These are phyloP conservation scores for Calvatia gigantea DNA, from an alignment of 768 basidiomycete genomes.

Conservation along the genomic window DNA sequence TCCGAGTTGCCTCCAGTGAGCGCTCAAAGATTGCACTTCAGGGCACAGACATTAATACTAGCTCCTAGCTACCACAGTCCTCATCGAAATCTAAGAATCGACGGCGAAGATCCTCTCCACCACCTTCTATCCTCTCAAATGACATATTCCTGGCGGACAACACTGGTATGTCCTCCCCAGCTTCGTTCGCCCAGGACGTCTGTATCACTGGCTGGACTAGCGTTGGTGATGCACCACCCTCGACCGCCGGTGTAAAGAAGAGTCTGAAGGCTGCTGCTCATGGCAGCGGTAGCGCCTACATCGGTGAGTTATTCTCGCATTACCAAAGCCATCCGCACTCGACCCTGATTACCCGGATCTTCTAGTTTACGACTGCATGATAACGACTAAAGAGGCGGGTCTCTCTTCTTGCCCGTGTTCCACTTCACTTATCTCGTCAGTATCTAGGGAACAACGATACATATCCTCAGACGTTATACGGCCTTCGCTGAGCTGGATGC, in stretches of 20 bases:
- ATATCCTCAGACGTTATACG: constrained; percentile 64
- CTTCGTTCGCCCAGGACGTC: constrained; percentile 61
- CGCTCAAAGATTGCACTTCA: background rate
- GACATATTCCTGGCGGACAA: constrained; percentile 73
- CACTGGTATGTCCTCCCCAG: constrained; percentile 27
- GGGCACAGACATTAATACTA: background rate
- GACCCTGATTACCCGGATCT: background rate
- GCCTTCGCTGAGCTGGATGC: constrained; percentile 56
- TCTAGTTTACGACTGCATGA: constrained; percentile 66
- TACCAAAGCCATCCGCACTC: background rate
- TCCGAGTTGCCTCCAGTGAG: constrained; percentile 8
- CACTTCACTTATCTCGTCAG: constrained; percentile 7
- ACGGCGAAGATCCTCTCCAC: constrained; percentile 26
- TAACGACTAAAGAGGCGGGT: constrained; percentile 56
- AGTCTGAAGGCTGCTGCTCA: constrained; percentile 8
- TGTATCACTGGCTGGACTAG: constrained; percentile 67
- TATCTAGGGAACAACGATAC: constrained; percentile 55
- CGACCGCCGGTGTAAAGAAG: constrained; percentile 6
- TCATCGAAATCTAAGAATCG: background rate
- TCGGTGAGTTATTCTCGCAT: constrained; percentile 38
- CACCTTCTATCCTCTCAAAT: constrained; percentile 52
- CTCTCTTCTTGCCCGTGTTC: background rate
- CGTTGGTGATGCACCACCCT: constrained; percentile 44
- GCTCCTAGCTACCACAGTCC: background rate
- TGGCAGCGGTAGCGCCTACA: constrained; percentile 52